These are phyloP conservation scores for Fraxinus latifolia DNA, from an alignment of 305 asterid species.

Conservation along the genomic window DNA sequence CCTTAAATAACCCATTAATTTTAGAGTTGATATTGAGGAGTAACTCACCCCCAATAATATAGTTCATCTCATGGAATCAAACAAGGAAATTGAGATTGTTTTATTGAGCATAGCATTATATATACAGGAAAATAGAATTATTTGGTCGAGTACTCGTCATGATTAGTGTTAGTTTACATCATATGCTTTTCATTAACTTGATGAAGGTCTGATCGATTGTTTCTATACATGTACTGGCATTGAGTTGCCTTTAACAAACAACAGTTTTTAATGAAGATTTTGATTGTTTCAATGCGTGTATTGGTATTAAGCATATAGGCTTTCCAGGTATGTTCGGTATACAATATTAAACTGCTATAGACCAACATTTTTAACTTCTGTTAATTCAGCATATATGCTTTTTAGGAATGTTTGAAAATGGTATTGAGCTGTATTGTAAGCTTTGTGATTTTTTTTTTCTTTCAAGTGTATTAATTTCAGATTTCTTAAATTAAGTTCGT, in stretches of 20 bases:
- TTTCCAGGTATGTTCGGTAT: neutral
- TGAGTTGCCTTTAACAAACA: neutral
- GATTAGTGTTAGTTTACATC: slow-evolving; percentile 15
- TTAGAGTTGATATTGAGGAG: slow-evolving; percentile 44
- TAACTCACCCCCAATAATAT: slow-evolving; percentile 35
- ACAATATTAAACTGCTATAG: neutral
- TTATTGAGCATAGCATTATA: slow-evolving; percentile 24
- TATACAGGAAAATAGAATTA: slow-evolving; percentile 27
- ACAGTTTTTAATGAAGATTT: neutral
- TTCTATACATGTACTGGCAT: neutral
- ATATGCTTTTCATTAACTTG: neutral
- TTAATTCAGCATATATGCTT: neutral
- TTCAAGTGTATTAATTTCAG: neutral
- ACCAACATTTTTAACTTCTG: neutral
- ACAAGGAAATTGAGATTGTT: slow-evolving; percentile 24
- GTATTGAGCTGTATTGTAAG: neutral
- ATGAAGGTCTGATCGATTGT: neutral
- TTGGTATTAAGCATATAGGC: neutral
- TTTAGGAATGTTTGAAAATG: neutral
- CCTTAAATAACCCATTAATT: slow-evolving; percentile 27
- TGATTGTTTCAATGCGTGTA: neutral
- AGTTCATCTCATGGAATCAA: slow-evolving; percentile 20
- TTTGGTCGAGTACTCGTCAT: slow-evolving; percentile 17
- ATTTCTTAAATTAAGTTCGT: neutral
- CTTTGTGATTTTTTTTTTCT: neutral